Conservation (phyloP, 306 rosid species). For the Calophaca sinica region DNA sequence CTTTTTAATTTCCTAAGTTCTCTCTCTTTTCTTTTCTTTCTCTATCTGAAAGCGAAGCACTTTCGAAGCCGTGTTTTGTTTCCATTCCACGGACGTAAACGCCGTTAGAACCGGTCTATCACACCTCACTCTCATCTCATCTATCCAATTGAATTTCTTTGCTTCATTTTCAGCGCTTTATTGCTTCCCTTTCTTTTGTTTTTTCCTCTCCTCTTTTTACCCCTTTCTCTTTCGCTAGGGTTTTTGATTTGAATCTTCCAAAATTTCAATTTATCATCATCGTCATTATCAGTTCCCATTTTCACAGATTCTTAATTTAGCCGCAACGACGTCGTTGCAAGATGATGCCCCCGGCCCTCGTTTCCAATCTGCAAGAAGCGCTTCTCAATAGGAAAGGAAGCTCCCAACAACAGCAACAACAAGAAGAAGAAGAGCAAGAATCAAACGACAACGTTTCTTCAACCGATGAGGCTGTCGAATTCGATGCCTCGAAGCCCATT, state of each 20-base stretch:
- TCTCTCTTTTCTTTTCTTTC: neutral
- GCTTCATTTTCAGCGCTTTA: constrained; percentile 46
- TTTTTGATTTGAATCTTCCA: constrained; percentile 53
- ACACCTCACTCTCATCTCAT: constrained; percentile 17
- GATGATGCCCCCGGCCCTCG: constrained; percentile 88
- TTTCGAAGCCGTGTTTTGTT: constrained; percentile 32
- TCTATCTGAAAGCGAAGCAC: neutral
- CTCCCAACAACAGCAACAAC: constrained; percentile 12
- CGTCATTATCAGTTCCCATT: too few relatives aligned
- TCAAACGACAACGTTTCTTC: constrained; percentile 62
- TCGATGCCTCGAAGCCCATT: constrained; percentile 66
- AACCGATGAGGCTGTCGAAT: constrained; percentile 37
- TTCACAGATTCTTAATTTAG: neutral
- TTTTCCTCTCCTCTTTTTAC: too few relatives aligned
- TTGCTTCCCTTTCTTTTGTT: neutral
- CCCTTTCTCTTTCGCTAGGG: constrained; percentile 60
- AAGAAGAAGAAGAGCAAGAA: neutral
- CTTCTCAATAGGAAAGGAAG: constrained; percentile 61
- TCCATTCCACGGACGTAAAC: constrained; percentile 51
- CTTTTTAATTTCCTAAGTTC: too few relatives aligned
- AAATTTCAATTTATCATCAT: neutral
- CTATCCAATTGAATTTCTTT: constrained; percentile 5
- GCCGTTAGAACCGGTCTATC: constrained; percentile 86
- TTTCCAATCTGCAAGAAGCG: constrained; percentile 85
- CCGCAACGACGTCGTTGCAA: constrained; percentile 67